These are phyloP conservation scores for Botrytis porri DNA, from an alignment of 2,329 filamentous ascomycete species.

Conservation along the genomic window DNA sequence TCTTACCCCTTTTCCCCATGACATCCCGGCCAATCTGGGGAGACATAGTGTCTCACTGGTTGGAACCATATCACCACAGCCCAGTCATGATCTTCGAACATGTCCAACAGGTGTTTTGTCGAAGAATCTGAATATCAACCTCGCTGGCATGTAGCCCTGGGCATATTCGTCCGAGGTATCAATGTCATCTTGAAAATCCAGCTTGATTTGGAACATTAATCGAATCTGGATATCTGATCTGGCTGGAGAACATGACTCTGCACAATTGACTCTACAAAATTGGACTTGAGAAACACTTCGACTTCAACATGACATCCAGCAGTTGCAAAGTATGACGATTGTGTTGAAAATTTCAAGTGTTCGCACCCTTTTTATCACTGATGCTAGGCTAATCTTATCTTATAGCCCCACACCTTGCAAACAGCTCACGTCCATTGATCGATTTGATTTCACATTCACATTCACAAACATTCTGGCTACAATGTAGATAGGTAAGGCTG, in stretches of 20 bases:
- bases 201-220: background rate
- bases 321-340: background rate
- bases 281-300: background rate
- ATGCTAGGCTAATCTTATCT: conserved; percentile 16
- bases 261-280: background rate
- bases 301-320: background rate
- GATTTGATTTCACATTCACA: background rate
- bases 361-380: conserved; percentile 9
- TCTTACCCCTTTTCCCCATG: conserved; percentile 4
- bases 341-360: background rate
- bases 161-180: background rate
- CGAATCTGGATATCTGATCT: background rate
- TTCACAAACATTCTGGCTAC: background rate
- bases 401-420: conserved; percentile 14
- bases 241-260: background rate
- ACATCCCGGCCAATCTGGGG: conserved; percentile 2
- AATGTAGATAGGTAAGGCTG: background rate
- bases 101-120: background rate
- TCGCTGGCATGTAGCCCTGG: background rate
- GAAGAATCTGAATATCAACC: background rate
- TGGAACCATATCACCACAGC: background rate
- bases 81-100: background rate
- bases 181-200: background rate
- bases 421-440: background rate
- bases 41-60: background rate